Base-by-base conservation (phyloP, 495 filamentous ascomycete species). In the Cladorrhinum samala region DNA sequence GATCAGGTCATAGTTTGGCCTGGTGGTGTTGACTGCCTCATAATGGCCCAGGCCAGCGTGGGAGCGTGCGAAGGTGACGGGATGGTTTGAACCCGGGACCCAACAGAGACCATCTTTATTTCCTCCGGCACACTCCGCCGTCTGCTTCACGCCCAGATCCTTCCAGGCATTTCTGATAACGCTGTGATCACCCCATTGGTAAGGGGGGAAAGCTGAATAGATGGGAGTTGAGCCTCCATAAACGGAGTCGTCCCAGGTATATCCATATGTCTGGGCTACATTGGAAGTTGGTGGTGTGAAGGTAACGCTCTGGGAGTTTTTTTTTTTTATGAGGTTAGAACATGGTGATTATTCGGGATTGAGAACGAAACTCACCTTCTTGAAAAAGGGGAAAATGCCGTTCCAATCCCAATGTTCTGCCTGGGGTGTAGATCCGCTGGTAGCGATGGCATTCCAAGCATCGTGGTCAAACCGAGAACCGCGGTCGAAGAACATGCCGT, bases 361-460 rank as follows among this genome's bases (percentile, higher is more conserved):
- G n/a, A n/a, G n/a, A n/a, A n/a, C n/a, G 27, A 44, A 11, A 47
- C 51, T 33, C 27, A 33, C 27, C 55, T 67, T 74, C 44, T 68
- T 72, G 45, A 74, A 67, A 50, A 66, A 76, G 0, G 72, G 71
- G 24, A 70, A 53, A 4, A 74, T 45, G 21, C 65, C 69, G 17
- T 67, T 51, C 72, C 73, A 76, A 21, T 54, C 53, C 64, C 64
- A 67, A 4, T 45, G 17, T 36, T 20, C 19, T 42, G 18, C 36
- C n/a, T 13, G 16, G 18, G 9, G 49, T 36, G 5, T n/a, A n/a
- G n/a, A 33, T 50, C 11, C 30, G 63, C 3, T 14, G 9, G 23
- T 38, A 18, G 46, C 76, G 2, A 78, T 53, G 9, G 57, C 51
- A 51, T 73, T 69, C 80, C 81, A 83, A 1, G 68, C 54, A 54